Conservation (phyloP, 2,329 filamentous ascomycete species). For the Rugonectria rugulosa region DNA sequence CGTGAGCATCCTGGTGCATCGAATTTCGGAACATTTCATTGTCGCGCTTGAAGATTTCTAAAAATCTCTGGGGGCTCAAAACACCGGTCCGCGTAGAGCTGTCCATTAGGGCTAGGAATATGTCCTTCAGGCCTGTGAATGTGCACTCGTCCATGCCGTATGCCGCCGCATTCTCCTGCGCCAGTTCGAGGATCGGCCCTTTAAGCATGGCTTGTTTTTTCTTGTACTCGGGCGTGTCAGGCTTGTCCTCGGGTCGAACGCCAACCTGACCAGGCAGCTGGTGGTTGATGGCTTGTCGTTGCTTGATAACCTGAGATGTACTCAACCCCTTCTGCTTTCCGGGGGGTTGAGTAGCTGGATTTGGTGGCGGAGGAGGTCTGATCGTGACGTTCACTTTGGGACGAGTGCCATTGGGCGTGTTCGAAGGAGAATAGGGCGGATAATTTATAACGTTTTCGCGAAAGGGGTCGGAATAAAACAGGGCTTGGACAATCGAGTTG, state of each 20-base stretch:
- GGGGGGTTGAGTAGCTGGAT: slow-evolving; percentile 44
- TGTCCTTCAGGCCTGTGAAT: slow-evolving; percentile 94
- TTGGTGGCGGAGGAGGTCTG: slow-evolving; percentile 63
- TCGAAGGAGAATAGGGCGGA: slow-evolving; percentile 74
- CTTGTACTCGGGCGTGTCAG: slow-evolving; percentile 95
- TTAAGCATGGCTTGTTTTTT: slow-evolving; percentile 93
- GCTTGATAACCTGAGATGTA: slow-evolving; percentile 63
- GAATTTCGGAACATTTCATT: slow-evolving; percentile 97
- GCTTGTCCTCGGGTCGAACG: slow-evolving; percentile 84
- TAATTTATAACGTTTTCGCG: slow-evolving; percentile 94
- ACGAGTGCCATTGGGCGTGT: slow-evolving; percentile 68
- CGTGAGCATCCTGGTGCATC: slow-evolving; percentile 98
- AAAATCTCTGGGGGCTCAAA: slow-evolving; percentile 88
- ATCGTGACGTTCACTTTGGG: slow-evolving; percentile 68
- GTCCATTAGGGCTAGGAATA: slow-evolving; percentile 88
- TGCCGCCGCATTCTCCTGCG: slow-evolving; percentile 77
- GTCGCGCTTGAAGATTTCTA: slow-evolving; percentile 91
- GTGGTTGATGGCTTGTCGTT: slow-evolving; percentile 63
- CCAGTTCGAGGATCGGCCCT: slow-evolving; percentile 86
- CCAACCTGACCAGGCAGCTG: slow-evolving; percentile 62
- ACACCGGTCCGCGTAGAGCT: slow-evolving; percentile 86
- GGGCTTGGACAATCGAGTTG: slow-evolving; percentile 96
- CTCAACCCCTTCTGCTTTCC: slow-evolving; percentile 60
- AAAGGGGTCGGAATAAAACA: slow-evolving; percentile 95
- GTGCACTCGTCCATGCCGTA: slow-evolving; percentile 96